phyloP scores from a whole-genome alignment of 306 rosid species.

The Gillenia trifoliata region DNA sequence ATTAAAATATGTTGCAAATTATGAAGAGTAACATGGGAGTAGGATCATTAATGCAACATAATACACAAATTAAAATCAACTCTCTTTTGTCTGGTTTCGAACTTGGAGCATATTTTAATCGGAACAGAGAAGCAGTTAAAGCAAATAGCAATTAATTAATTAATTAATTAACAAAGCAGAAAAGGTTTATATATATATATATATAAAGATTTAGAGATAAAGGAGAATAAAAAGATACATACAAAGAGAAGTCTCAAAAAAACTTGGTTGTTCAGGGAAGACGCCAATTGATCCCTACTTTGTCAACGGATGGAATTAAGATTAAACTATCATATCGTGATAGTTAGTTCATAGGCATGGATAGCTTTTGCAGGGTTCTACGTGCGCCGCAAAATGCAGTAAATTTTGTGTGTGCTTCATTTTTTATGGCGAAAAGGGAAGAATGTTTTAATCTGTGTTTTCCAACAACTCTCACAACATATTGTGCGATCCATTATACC shows the following conservation, averaged over 20 bases:
- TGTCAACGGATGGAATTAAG: background rate
- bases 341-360: background rate
- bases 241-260: background rate
- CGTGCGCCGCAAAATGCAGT: background rate
- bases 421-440: background rate
- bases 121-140: conserved; percentile 7
- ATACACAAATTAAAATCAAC: background rate
- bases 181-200: background rate
- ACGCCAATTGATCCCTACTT: background rate
- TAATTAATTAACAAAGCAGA: background rate
- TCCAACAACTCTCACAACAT: background rate
- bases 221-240: conserved; percentile 6
- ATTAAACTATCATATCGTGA: background rate
- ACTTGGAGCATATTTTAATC: background rate
- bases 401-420: background rate
- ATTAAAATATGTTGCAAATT: conserved; percentile 13
- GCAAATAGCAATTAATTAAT: background rate
- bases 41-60: background rate
- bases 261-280: background rate
- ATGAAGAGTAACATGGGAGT: conserved; percentile 16
- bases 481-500: background rate
- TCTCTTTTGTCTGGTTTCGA: conserved; percentile 14
- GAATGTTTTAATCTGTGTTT: background rate
- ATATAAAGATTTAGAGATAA: background rate
- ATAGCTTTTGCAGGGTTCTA: background rate